Conservation (phyloP, 2,329 filamentous ascomycete species). For the Curvularia sp. region DNA sequence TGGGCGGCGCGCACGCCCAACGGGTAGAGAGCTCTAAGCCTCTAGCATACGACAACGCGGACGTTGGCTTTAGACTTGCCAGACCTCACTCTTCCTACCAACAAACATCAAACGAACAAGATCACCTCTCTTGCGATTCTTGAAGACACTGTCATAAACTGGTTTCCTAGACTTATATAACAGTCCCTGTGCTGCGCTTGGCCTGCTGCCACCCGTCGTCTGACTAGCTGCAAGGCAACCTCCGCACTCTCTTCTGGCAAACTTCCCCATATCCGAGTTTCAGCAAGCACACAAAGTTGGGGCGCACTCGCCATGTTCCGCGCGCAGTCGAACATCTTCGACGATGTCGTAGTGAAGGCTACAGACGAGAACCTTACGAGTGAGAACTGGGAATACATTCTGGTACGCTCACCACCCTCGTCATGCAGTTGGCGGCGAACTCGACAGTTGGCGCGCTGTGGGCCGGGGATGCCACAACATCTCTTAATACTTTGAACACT, state of each 20-base stretch:
- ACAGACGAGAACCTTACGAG: slow-evolving; percentile 98
- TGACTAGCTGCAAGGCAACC: slow-evolving; percentile 12
- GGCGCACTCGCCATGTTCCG: slow-evolving; percentile 54
- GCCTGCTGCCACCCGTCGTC: background rate
- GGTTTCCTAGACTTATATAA: background rate
- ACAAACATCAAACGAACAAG: background rate
- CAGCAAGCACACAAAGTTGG: slow-evolving; percentile 1
- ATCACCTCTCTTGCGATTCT: background rate
- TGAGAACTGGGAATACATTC: slow-evolving; percentile 75
- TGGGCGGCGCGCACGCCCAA: slow-evolving; percentile 10
- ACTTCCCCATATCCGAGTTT: slow-evolving; percentile 4
- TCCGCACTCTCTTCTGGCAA: slow-evolving; percentile 11
- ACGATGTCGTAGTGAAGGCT: slow-evolving; percentile 78
- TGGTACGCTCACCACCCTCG: slow-evolving; percentile 53
- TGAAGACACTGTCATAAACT: background rate
- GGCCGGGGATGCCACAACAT: background rate
- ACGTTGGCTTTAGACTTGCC: slow-evolving; percentile 1
- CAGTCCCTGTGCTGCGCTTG: background rate
- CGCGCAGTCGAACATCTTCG: slow-evolving; percentile 70
- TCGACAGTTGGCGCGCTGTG: background rate
- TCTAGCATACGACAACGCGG: slow-evolving; percentile 28
- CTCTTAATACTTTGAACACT: background rate
- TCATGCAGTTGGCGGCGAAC: slow-evolving; percentile 1
- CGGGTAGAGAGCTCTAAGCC: slow-evolving; percentile 32
- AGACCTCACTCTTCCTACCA: slow-evolving; percentile 5